phyloP scores from a whole-genome alignment of 805 yeast species.

The Barnettozyma vustinii region DNA sequence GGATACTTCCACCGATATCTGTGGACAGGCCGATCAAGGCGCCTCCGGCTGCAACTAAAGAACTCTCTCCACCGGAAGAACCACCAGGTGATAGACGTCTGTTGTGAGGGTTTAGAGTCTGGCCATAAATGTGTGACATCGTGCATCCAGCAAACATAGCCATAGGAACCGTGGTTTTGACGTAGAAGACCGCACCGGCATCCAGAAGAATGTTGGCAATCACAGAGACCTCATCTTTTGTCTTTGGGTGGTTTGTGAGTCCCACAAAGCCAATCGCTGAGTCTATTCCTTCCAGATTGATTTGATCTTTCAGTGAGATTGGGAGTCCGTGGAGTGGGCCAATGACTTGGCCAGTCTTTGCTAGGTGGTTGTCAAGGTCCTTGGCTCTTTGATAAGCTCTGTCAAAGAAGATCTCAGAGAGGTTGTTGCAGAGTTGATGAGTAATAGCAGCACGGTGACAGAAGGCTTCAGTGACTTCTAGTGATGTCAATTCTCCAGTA shows the following conservation, averaged over 20 bases:
- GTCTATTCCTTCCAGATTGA: conserved; percentile 43
- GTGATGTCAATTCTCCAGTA: conserved; percentile 28
- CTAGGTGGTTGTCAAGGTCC: conserved; percentile 47
- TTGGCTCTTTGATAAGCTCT: conserved; percentile 53
- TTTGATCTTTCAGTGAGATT: conserved; percentile 60
- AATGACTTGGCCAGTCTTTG: conserved; percentile 40
- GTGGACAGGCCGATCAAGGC: conserved; percentile 62
- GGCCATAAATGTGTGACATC: conserved; percentile 51
- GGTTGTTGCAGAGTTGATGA: conserved; percentile 56
- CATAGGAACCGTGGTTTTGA: conserved; percentile 65
- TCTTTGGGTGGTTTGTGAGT: conserved; percentile 12
- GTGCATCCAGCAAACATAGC: conserved; percentile 65
- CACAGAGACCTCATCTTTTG: conserved; percentile 35
- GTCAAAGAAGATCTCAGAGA: conserved; percentile 55
- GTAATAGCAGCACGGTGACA: conserved; percentile 48
- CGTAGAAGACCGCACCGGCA: conserved; percentile 47
- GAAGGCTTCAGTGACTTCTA: conserved; percentile 12
- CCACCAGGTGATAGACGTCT: conserved; percentile 62
- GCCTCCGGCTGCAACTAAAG: conserved; percentile 51
- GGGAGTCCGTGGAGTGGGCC: conserved; percentile 73
- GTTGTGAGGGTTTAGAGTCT: conserved; percentile 53
- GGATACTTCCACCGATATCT: conserved; percentile 67
- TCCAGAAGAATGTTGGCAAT: conserved; percentile 35
- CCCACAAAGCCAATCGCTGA: conserved; percentile 59
- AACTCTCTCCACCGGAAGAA: conserved; percentile 68